Evolutionary conservation across 148 eudicot species (phyloP).

Genomic region (Spergularia bocconei): DNA sequence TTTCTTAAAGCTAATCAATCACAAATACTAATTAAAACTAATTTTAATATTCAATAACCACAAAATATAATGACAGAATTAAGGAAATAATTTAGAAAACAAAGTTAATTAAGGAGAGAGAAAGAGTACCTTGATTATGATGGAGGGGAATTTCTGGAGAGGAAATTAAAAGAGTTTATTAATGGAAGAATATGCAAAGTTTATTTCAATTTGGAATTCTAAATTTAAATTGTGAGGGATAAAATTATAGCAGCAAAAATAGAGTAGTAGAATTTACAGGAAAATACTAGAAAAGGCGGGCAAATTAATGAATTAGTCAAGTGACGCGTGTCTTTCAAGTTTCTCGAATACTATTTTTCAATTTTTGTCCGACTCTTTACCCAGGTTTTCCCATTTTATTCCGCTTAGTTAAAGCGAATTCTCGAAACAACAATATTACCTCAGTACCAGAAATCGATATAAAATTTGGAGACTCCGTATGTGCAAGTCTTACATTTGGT

Average conservation of each 20-base stretch:
- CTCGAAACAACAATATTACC: too few species aligned
- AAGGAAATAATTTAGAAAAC: neutral
- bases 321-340: constrained; percentile 13
- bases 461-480: too few species aligned
- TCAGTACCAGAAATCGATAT: too few species aligned
- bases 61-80: neutral
- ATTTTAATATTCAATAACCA: too few species aligned
- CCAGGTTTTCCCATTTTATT: too few species aligned
- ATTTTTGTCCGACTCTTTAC: too few species aligned
- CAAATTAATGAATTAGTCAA: neutral
- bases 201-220: neutral
- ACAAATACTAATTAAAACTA: too few species aligned
- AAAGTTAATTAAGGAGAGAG: neutral
- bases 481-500: too few species aligned
- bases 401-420: too few species aligned
- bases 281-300: constrained; percentile 15
- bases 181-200: neutral
- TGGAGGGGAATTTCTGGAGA: constrained; percentile 15
- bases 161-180: neutral
- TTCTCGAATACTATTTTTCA: too few species aligned
- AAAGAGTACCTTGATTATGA: constrained; percentile 18
- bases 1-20: too few species aligned
- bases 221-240: neutral
- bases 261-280: neutral
- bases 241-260: neutral